Evolutionary conservation across 2,329 filamentous ascomycete species (phyloP).

Genomic region (Beauveria sp.): DNA sequence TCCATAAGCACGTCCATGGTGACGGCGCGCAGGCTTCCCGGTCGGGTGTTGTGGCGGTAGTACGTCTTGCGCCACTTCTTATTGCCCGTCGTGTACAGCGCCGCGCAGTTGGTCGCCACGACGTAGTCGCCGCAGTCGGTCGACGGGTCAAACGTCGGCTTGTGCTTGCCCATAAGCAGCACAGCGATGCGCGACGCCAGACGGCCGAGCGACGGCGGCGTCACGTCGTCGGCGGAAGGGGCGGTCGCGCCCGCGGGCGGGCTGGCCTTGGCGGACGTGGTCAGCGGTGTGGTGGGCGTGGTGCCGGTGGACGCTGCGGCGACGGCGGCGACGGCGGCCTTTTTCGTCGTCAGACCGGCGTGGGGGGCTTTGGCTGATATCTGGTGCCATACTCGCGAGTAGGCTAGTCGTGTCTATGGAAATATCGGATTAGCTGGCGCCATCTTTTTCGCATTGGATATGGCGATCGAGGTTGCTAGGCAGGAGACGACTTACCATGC

Average conservation of each 20-base stretch:
- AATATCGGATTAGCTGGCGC: background rate
- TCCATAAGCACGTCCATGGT: slow-evolving; percentile 93
- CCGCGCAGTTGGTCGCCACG: slow-evolving; percentile 81
- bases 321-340: background rate
- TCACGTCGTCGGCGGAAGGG: slow-evolving; percentile 33
- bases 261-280: background rate
- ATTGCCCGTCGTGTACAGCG: slow-evolving; percentile 80
- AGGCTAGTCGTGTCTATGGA: slow-evolving; percentile 81
- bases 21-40: slow-evolving; percentile 77
- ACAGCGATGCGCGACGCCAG: slow-evolving; percentile 81
- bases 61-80: slow-evolving; percentile 94
- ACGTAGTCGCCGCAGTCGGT: slow-evolving; percentile 99
- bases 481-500: slow-evolving; percentile 47
- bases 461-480: slow-evolving; percentile 3
- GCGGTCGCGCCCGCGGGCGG: background rate
- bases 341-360: slow-evolving; percentile 50
- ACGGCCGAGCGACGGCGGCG: slow-evolving; percentile 76
- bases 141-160: slow-evolving; percentile 93
- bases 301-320: background rate
- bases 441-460: background rate
- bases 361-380: slow-evolving; percentile 63
- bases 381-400: slow-evolving; percentile 92
- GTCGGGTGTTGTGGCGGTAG: slow-evolving; percentile 87
- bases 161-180: slow-evolving; percentile 96
- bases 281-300: background rate